Conservation (phyloP, 306 rosid species). For the Sphenostylis stenocarpa region DNA sequence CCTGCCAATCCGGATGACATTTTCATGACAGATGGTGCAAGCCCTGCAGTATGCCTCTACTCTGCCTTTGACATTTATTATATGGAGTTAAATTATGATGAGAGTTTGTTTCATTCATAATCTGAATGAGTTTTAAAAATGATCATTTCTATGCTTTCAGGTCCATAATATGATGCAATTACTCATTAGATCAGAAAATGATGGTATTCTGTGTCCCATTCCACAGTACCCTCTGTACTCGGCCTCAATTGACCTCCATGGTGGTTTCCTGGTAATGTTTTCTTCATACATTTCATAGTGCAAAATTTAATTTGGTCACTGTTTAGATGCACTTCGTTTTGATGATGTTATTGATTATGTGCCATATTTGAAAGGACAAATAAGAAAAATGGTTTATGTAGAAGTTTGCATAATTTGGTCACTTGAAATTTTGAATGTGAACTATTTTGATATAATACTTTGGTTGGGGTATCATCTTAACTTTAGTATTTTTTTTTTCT, state of each 20-base stretch:
- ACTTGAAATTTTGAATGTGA: conserved; percentile 14
- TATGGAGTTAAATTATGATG: not conserved
- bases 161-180: conserved; percentile 93
- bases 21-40: conserved; percentile 96
- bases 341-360: conserved; percentile 6
- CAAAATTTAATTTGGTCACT: conserved; percentile 1
- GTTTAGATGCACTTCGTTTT: not conserved
- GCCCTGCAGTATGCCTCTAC: conserved; percentile 67
- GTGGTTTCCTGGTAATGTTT: conserved; percentile 71
- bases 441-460: conserved; percentile 6
- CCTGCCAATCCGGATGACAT: conserved; percentile 74
- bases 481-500: conserved; percentile 8
- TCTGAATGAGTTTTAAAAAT: not conserved
- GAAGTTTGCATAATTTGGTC: not conserved
- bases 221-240: conserved; percentile 95
- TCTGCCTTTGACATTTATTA: not conserved
- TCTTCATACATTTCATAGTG: not conserved
- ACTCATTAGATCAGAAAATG: conserved; percentile 68
- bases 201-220: conserved; percentile 90
- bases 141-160: conserved; percentile 44
- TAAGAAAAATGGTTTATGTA: not conserved
- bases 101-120: not conserved
- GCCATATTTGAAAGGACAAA: conserved; percentile 23
- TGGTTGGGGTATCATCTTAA: conserved; percentile 21
- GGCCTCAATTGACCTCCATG: conserved; percentile 90